Evolutionary conservation across 192 early-diverging fungal species (phyloP).

Genomic region (Mortierella antarctica): DNA sequence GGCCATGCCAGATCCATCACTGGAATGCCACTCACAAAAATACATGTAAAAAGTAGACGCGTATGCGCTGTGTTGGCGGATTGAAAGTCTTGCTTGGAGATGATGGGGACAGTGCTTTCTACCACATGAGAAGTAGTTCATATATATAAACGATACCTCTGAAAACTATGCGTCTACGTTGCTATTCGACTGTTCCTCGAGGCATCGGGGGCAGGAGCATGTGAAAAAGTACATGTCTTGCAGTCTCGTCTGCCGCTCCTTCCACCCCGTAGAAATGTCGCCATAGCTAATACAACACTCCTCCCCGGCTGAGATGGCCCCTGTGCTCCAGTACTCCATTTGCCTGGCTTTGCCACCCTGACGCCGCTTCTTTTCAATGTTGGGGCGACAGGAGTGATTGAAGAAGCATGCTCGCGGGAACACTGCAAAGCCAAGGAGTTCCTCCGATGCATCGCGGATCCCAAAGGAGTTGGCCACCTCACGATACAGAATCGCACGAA

Average conservation of each 20-base stretch:
- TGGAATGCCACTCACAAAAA: slow-evolving; percentile 64
- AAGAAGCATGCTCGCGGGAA: slow-evolving; percentile 74
- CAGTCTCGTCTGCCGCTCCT: slow-evolving; percentile 57
- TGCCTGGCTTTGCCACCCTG: slow-evolving; percentile 8
- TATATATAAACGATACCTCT: not conserved
- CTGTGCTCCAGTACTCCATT: slow-evolving; percentile 62
- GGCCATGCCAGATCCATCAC: slow-evolving; percentile 67
- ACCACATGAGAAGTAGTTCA: not conserved
- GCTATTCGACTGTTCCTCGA: slow-evolving; percentile 55
- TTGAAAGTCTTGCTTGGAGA: not conserved
- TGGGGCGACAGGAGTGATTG: slow-evolving; percentile 75
- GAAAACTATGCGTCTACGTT: not conserved
- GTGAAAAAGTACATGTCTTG: slow-evolving; percentile 70
- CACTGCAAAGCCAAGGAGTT: slow-evolving; percentile 68
- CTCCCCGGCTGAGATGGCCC: slow-evolving; percentile 57
- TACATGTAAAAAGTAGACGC: slow-evolving; percentile 47
- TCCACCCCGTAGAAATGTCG: slow-evolving; percentile 52
- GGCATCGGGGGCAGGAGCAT: slow-evolving; percentile 67
- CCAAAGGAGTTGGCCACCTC: slow-evolving; percentile 80
- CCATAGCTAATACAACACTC: slow-evolving; percentile 77
- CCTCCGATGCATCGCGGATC: slow-evolving; percentile 66
- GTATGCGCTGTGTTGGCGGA: no score
- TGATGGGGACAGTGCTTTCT: not conserved
- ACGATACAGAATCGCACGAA: slow-evolving; percentile 66
- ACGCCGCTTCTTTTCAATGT: slow-evolving; percentile 60